Evolutionary conservation across 2,329 filamentous ascomycete genomes (phyloP), one percentile per base, ranked within the genome.

Genomic region (Fusarium pseudograminearum): DNA sequence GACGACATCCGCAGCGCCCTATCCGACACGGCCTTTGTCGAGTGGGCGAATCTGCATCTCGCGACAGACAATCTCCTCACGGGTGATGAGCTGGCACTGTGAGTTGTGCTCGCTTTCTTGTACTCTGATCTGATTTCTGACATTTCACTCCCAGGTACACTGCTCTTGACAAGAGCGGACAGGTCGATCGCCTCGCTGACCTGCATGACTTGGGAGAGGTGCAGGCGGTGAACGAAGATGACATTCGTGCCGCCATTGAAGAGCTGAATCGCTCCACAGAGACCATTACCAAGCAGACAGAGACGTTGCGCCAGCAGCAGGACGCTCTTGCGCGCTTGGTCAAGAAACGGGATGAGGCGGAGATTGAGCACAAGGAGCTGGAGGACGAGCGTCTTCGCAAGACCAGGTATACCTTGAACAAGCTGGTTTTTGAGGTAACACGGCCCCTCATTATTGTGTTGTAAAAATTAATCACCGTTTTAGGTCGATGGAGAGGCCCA

Each of bases 251-350:
- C 41, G 90, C 91, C 18, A 88, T 91, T 51, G 83, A 86, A 5
- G 86, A 90, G 55, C 81, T 93, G n/a, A 84, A 87, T 62, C 82
- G 82, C 38, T 91, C 90, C 3, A 92, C 91, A 1, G 84, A 84
- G 20, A 85, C 84, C 20, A 91, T 93, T 30, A 83, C 86, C 65
- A 86, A 86, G 76, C 90, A 93, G 74, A 89, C 85, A 30, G 86
- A 89, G 73, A 82, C 85, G 1, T 76, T 93, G 20, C 84, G 85
- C 58, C 82, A 85, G 52, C 90, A 93, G 76, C 87, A 88, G 63
- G 85, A 87, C 70, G 89, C 89, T 12, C 76, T 92, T 54, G 83
- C 83, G 34, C 69, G 81, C 81, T 40, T 85, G 80, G 79, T 85
- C 7, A 83, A 83, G 52, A 84, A 76, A 47, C 72, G 76, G 14